phyloP scores from a whole-genome alignment of 257 asterid species.

The Primulina tabacum region DNA sequence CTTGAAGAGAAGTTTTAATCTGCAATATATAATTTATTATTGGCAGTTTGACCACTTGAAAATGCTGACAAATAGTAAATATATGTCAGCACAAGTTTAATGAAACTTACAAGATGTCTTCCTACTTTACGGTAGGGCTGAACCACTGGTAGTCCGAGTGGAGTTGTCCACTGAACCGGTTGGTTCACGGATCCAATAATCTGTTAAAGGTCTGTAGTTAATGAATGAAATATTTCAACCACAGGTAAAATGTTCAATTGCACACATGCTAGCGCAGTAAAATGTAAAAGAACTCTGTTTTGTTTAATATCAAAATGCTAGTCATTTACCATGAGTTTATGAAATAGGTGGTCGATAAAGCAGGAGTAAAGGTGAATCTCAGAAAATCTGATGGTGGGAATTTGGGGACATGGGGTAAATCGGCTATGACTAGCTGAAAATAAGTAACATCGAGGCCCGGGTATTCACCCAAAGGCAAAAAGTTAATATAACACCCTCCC shows the following conservation, averaged over 20 bases:
- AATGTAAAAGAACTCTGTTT: conserved; percentile 2
- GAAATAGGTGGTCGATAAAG: background rate
- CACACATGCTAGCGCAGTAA: background rate
- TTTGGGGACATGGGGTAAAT: too few relatives aligned
- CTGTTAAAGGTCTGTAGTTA: conserved; percentile 41
- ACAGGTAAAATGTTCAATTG: conserved; percentile 7
- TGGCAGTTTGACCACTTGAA: conserved; percentile 7
- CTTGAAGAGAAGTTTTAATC: conserved; percentile 92
- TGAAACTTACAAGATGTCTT: conserved; percentile 63
- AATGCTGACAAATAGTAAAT: conserved; percentile 10
- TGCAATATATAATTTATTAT: conserved; percentile 34
- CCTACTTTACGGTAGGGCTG: conserved; percentile 84
- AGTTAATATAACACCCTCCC: too few relatives aligned
- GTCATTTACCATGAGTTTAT: background rate
- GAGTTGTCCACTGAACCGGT: conserved; percentile 95
- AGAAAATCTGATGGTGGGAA: too few relatives aligned
- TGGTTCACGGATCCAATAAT: conserved; percentile 82
- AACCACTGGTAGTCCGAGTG: conserved; percentile 98
- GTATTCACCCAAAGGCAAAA: too few relatives aligned
- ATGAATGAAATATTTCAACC: conserved; percentile 17
- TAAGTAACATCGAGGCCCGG: too few relatives aligned
- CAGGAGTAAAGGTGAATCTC: background rate
- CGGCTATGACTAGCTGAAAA: too few relatives aligned
- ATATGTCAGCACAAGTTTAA: conserved; percentile 9
- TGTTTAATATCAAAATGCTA: background rate